A percentile compares a stretch with the other conserved stretches of the same genome.
phyloP scores from a whole-genome alignment of 768 basidiomycete genomes.

The Porphyrellus cyaneotinctus region DNA sequence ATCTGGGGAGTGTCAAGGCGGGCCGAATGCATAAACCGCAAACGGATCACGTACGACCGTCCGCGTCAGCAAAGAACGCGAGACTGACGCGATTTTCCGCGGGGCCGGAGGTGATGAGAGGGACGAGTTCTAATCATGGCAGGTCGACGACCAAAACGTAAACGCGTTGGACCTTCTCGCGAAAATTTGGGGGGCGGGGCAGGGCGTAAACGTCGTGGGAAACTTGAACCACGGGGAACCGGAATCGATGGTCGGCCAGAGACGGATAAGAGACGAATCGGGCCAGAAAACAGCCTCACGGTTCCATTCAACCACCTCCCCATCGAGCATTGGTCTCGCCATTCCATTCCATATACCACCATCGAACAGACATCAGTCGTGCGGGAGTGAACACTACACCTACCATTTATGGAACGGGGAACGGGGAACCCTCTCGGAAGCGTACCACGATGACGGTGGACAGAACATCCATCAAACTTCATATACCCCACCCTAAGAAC shows the following conservation, averaged over 20 bases:
- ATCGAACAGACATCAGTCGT: too few species aligned
- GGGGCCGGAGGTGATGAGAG: conserved; percentile 58
- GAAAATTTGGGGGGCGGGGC: conserved; percentile 12
- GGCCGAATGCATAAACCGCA: neutral
- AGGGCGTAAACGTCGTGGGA: conserved; percentile 5
- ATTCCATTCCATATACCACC: too few species aligned
- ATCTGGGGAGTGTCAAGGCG: conserved; percentile 39
- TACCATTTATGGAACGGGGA: conserved; percentile 24
- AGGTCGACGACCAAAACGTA: conserved; percentile 10
- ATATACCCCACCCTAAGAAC: conserved; percentile 50
- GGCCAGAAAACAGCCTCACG: neutral
- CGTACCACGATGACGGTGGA: conserved; percentile 17
- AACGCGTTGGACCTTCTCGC: neutral
- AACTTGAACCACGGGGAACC: conserved; percentile 17
- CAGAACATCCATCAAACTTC: conserved; percentile 45
- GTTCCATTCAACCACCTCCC: too few species aligned
- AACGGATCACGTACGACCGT: conserved; percentile 56
- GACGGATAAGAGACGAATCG: conserved; percentile 16
- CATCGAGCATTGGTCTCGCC: too few species aligned
- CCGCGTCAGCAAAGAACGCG: conserved; percentile 74
- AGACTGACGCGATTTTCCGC: conserved; percentile 66
- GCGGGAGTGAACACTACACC: conserved; percentile 19
- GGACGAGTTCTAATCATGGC: conserved; percentile 52
- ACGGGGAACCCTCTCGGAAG: neutral
- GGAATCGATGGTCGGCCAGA: conserved; percentile 2